Evolutionary conservation across 805 yeast species (phyloP).

Genomic region (Metschnikowia vanudenii): DNA sequence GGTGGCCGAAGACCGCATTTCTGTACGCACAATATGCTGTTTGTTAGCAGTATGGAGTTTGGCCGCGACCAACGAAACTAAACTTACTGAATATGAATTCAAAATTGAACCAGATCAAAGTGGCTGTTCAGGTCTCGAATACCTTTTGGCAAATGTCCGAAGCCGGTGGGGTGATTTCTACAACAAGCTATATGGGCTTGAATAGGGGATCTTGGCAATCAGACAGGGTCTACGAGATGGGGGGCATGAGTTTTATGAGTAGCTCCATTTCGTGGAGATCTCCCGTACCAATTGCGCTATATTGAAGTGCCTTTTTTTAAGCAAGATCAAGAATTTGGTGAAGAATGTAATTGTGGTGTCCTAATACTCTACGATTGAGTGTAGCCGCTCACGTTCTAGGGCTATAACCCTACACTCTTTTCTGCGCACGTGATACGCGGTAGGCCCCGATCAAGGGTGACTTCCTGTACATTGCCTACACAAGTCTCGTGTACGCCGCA

Average conservation of each 20-base stretch:
- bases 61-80: conserved; percentile 7
- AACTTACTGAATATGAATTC: neutral
- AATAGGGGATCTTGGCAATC: conserved; percentile 20
- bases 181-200: conserved; percentile 36
- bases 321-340: too few species aligned
- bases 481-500: too few species aligned
- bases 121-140: conserved; percentile 11
- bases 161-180: conserved; percentile 28
- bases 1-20: conserved; percentile 21
- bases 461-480: too few species aligned
- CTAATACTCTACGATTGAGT: too few species aligned
- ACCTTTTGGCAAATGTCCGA: conserved; percentile 17
- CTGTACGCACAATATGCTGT: conserved; percentile 35
- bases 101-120: neutral
- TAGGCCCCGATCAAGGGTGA: too few species aligned
- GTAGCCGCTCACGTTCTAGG: conserved; percentile 2
- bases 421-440: conserved; percentile 4
- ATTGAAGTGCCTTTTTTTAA: too few species aligned
- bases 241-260: too few species aligned
- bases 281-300: too few species aligned
- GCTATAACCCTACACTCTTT: neutral
- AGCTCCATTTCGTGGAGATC: too few species aligned
- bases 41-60: conserved; percentile 39
- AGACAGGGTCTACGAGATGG: too few species aligned
- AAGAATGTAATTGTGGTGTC: too few species aligned